Conservation (phyloP, 192 early-diverging fungal genomes). For the Funneliformis geosporum region DNA sequence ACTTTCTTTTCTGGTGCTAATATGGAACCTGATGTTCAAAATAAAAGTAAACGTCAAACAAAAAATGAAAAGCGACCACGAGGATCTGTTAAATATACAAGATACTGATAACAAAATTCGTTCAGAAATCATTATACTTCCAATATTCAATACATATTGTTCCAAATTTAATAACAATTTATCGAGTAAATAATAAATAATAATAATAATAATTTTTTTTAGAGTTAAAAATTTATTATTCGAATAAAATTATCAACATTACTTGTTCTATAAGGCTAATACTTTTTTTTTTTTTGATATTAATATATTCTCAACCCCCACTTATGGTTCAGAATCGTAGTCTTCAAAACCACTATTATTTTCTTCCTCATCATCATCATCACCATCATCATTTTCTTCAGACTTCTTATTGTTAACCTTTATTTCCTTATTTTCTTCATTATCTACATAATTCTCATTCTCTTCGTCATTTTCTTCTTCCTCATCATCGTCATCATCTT, state of each 20-base stretch:
- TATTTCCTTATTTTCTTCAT: not conserved
- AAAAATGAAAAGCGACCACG: not conserved
- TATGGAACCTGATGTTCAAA: not conserved
- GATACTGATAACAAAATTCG: too few relatives aligned
- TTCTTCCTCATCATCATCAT: too few relatives aligned
- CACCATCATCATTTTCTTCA: not conserved
- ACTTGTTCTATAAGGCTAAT: not conserved
- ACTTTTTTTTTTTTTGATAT: too few relatives aligned
- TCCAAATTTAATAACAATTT: too few relatives aligned
- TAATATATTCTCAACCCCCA: not conserved
- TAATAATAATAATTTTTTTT: too few relatives aligned
- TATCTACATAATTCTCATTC: not conserved
- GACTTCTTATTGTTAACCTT: too few relatives aligned
- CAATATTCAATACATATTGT: too few relatives aligned
- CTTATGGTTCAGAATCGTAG: not conserved
- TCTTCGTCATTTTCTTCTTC: conserved; percentile 23
- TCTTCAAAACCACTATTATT: too few relatives aligned
- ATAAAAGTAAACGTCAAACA: not conserved
- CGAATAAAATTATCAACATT: not conserved
- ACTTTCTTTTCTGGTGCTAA: not conserved
- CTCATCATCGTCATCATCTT: conserved; percentile 27
- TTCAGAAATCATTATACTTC: too few relatives aligned
- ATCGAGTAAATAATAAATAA: too few relatives aligned
- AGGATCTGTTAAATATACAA: not conserved
- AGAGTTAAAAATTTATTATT: too few relatives aligned